Evolutionary conservation across 1,284 basidiomycete species (phyloP).

Genomic region (Papiliotrema nemorosa): DNA sequence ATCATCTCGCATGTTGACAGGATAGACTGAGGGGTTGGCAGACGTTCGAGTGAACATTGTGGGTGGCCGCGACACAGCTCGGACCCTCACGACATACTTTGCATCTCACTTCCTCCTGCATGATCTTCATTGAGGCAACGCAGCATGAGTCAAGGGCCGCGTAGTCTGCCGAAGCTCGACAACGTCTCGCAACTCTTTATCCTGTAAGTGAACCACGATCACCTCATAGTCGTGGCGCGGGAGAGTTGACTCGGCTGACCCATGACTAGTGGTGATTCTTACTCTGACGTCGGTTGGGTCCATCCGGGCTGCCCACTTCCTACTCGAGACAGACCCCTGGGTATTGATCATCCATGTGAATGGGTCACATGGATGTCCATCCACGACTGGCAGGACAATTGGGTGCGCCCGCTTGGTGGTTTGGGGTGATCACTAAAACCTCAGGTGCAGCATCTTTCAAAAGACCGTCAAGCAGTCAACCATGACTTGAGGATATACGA

Average conservation of each 20-base stretch:
- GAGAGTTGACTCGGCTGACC: not conserved
- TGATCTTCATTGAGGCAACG: no score
- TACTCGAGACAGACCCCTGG: not conserved
- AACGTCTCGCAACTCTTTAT: not conserved
- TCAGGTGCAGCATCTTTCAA: constrained; percentile 1
- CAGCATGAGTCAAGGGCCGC: no score
- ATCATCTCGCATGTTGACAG: no score
- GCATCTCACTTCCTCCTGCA: no score
- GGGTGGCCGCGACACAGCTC: no score
- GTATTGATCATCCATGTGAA: not conserved
- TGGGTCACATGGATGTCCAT: not conserved
- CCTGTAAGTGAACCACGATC: not conserved
- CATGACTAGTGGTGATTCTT: not conserved
- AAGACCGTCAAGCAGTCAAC: not conserved
- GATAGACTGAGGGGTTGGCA: no score
- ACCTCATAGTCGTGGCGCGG: not conserved
- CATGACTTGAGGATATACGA: constrained; percentile 1
- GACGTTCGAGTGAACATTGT: no score
- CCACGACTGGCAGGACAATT: not conserved
- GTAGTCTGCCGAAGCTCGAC: not conserved
- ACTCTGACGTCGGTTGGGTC: not conserved
- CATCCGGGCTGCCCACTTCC: not conserved
- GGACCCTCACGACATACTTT: no score
- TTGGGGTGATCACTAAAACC: not conserved
- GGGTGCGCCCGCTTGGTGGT: not conserved